Base-by-base conservation (phyloP, 371 early-diverging fungal genomes). In the Syncephalis plumigaleata region DNA sequence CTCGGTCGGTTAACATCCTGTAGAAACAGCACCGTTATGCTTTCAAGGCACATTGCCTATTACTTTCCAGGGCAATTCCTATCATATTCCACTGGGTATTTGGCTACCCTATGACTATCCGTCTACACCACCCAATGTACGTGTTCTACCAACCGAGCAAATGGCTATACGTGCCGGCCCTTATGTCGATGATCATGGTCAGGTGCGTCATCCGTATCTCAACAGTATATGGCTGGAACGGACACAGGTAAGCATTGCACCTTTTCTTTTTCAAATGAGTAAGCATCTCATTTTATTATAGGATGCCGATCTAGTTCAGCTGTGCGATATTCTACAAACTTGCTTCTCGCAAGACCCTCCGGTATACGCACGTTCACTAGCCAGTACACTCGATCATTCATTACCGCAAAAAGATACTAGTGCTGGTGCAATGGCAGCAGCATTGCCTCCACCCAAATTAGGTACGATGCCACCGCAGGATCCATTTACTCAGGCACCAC, bases 91-190 rank as follows among this genome's bases (percentile, higher is more conserved):
- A 1, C 74, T 93, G 9, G 81, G 78, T 17, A 70, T 87, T 39
- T 89, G 87, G 87, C 61, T 91, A 23, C 94, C 94, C 25, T 73
- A 67, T 24, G 70, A 69, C 36, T 93, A 87, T 55, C 94, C 94
- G 2, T 61, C 63, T 24, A 61, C 66, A 45, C 73, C 91, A 18
- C 94, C 94, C 18, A 71, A 83, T 48, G 73, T 74, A 1, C 87
- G 79, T 53, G 92, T 93, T 16, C 80, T 74, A 16, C 94, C 94
- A 20, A 92, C 94, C 9, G 66, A 78, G 4, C 69, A 65, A 45
- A 93, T 93, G 94, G 57, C 82, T 9, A 77, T 93, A 26, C 74
- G 76, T 57, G 71, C 80, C 46, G 72, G 82, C 17, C 75, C 75
- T 57, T 72, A 84, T 64, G 91, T 93, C 31, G 91, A 92, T 57